Conservation (phyloP, 768 basidiomycete species). For the Auricularia sp. region DNA sequence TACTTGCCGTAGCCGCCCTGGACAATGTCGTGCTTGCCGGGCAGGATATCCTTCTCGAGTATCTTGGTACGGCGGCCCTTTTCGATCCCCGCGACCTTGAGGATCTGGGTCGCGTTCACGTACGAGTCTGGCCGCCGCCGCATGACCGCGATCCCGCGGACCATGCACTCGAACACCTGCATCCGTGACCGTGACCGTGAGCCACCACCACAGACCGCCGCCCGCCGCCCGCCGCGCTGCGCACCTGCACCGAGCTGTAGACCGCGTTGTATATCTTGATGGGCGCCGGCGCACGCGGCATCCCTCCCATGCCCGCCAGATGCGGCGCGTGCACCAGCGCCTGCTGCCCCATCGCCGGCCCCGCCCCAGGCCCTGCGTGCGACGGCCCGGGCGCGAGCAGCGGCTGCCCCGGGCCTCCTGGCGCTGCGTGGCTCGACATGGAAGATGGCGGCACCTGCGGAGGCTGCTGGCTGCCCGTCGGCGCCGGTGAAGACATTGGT, state of each 20-base stretch:
- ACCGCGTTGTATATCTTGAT: slow-evolving; percentile 92
- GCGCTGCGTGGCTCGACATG: slow-evolving; percentile 25
- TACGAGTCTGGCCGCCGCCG: slow-evolving; percentile 87
- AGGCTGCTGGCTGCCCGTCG: slow-evolving; percentile 6
- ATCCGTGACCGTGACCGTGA: slow-evolving; percentile 8
- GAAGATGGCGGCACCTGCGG: slow-evolving; percentile 20
- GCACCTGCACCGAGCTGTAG: slow-evolving; percentile 80
- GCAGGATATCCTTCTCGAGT: slow-evolving; percentile 90
- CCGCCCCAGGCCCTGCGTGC: slow-evolving; percentile 13
- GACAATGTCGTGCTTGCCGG: slow-evolving; percentile 94
- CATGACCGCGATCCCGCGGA: slow-evolving; percentile 98
- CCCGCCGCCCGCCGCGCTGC: slow-evolving; percentile 1
- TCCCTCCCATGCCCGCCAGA: neutral
- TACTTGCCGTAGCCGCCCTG: slow-evolving; percentile 99
- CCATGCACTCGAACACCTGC: slow-evolving; percentile 96
- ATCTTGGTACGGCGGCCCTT: slow-evolving; percentile 96
- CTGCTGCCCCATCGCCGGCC: neutral
- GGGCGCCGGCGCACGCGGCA: slow-evolving; percentile 26
- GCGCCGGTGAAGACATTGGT: neutral
- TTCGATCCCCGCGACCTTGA: slow-evolving; percentile 97
- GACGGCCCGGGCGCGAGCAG: slow-evolving; percentile 18
- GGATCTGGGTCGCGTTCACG: slow-evolving; percentile 97
- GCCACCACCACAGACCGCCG: neutral
- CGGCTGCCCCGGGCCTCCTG: slow-evolving; percentile 3
- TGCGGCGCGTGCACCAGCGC: too few relatives aligned